Base-by-base conservation (phyloP, 2,329 filamentous ascomycete species). In the Monosporascus sp. region DNA sequence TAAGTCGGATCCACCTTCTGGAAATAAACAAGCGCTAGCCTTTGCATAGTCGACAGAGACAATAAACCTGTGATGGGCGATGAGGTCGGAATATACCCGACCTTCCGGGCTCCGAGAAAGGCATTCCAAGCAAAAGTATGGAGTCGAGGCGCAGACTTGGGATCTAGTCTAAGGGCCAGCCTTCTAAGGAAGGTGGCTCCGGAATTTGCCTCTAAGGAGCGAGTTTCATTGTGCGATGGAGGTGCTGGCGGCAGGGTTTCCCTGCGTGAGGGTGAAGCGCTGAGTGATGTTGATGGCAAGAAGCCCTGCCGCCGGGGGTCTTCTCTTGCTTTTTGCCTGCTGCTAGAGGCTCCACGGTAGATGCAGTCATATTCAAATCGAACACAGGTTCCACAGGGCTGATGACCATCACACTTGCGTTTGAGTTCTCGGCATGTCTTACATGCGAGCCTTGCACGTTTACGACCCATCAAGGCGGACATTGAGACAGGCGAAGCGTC, bases 121-220 rank as follows among this genome's bases (percentile, higher is more conserved):
- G 63, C 60, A 51, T 83, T 83, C 80, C 80, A 83, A 0, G 76
- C 79, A 60, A 83, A 83, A 0, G 79, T 72, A 57, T 80, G 76
- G 51, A 82, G 68, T 47, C 76, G 71, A 0, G 80, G 78, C 1
- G 77, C 78, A 58, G 74, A 75, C 5, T 73, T 73, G 1, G 79
- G 75, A 59, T 83, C 79, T 20, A 82, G 70, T 44, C 74, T 72
- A 44, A 81, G 68, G 0, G 76, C 80, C 37, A 83, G 65, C 22
- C 74, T 71, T 51, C 79, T 68, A 8, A 81, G 73, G 60, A 83
- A 83, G 0, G 79, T 78, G 0, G 80, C 76, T 0, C 79, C 79
- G 0, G 79, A 82, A 55, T 83, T 83, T 37, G 77, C 80, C 56
- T 83, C 78, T 3, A 82, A 66, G 0, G 77, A 77, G 5, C 68